Base-by-base conservation (phyloP, 2,329 filamentous ascomycete species). In the Cadophora malorum region DNA sequence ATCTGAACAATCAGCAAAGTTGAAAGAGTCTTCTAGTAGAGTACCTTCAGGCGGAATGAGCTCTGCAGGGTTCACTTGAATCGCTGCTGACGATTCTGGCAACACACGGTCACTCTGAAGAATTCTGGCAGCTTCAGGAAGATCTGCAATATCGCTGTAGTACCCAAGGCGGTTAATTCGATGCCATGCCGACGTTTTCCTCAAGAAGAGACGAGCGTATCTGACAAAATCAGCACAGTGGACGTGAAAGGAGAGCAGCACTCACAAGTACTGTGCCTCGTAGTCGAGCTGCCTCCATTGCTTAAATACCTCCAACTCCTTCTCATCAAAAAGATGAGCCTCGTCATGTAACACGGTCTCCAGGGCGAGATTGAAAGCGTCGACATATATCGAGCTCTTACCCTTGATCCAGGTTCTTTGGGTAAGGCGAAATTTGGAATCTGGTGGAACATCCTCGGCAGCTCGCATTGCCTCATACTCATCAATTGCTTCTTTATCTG, bases 111-210 rank as follows among this genome's bases (percentile, higher is more conserved):
- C 72, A 47, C 78, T 77, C 74, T 96, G 91, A 5, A 98, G 81
- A 56, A 83, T 84, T 14, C 81, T 78, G 3, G 94, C 88, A 0
- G 93, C 91, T 16, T 80, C 77, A 16, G 88, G 83, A 49, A 94
- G 83, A 77, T 97, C 88, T 55, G 90, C 86, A 69, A 99, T 91
- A 77, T 98, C 94, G 71, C 88, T 87, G 75, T 95, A 88, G 75
- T 97, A 97, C 1, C 88, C 88, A 31, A 99, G 80, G 25, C 89
- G 88, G 74, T 86, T 88, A 70, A 93, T 86, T 10, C 96, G 90
- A 81, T 97, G 94, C 96, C 96, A 99, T 1, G 90, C 89, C 25
- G 92, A 91, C 0, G 93, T 93, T 79, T 99, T 99, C 58, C 96
- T 89, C 3, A 99, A 83, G 76, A 99, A 99, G 1, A 99, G 82